Percentiles rank a stretch among this genome's conserved stretches.
These are phyloP conservation scores for Pistacia atlantica DNA, from an alignment of 345 rosid genomes.

Conservation along the genomic window DNA sequence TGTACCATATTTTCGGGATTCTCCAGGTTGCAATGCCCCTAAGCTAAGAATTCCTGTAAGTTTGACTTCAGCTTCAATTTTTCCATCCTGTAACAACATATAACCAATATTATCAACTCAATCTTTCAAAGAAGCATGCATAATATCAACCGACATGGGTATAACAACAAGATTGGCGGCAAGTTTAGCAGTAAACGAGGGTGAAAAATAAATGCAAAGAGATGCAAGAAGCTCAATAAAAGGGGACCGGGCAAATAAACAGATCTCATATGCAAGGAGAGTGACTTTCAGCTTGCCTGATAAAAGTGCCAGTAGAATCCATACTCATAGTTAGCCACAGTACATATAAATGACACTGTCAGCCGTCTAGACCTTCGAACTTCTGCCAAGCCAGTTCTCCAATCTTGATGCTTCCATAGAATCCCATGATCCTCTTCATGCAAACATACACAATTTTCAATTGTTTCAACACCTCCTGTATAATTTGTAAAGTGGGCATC, in stretches of 20 bases:
- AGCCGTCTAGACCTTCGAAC: constrained; percentile 87
- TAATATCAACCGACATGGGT: not conserved
- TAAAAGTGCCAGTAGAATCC: constrained; percentile 95
- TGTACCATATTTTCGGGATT: constrained; percentile 83
- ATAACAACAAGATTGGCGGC: not conserved
- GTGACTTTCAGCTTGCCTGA: constrained; percentile 57
- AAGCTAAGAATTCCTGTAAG: constrained; percentile 91
- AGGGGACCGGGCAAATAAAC: not conserved
- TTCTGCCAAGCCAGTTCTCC: constrained; percentile 97
- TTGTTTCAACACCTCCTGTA: constrained; percentile 90
- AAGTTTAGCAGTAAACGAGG: not conserved
- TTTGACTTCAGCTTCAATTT: constrained; percentile 91
- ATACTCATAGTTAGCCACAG: constrained; percentile 91
- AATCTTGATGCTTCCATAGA: constrained; percentile 96
- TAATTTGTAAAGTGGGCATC: constrained; percentile 90
- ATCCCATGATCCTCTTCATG: constrained; percentile 96
- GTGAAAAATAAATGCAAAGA: not conserved
- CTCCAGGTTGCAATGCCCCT: constrained; percentile 92
- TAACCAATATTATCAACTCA: constrained; percentile 15
- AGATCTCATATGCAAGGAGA: constrained; percentile 13
- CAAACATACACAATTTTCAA: constrained; percentile 87
- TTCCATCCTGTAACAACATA: constrained; percentile 67
- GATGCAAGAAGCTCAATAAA: constrained; percentile 8
- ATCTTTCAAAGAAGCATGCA: not conserved
- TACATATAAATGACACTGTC: constrained; percentile 78